Conservation (phyloP, 331 rosid species). For the Malus hybrid region DNA sequence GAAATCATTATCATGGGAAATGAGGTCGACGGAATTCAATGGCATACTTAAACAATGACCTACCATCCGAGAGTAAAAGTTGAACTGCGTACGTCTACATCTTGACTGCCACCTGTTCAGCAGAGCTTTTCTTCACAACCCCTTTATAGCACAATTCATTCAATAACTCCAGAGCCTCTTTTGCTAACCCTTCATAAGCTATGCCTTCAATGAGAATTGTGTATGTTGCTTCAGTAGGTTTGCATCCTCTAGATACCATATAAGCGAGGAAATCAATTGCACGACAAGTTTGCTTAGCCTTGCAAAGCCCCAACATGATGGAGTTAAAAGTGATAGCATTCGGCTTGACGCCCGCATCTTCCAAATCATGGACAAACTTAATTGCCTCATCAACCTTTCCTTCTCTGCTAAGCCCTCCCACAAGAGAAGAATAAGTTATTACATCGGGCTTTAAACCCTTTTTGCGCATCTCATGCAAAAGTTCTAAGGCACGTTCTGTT, state of each 20-base stretch:
- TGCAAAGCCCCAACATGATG: slow-evolving; percentile 71
- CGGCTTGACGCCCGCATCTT: slow-evolving; percentile 48
- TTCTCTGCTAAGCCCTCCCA: slow-evolving; percentile 69
- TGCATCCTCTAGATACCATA: slow-evolving; percentile 67
- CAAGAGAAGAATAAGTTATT: slow-evolving; percentile 66
- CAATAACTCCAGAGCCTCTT: slow-evolving; percentile 65
- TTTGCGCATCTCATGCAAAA: slow-evolving; percentile 61
- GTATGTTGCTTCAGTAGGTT: slow-evolving; percentile 73
- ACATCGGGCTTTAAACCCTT: slow-evolving; percentile 69
- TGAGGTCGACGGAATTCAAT: slow-evolving; percentile 19
- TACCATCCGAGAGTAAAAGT: slow-evolving; percentile 5
- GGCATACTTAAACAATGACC: slow-evolving; percentile 5
- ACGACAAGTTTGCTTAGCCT: slow-evolving; percentile 47
- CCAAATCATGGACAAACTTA: slow-evolving; percentile 53
- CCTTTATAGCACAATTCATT: slow-evolving; percentile 59
- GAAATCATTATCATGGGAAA: neutral
- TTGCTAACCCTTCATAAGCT: slow-evolving; percentile 71
- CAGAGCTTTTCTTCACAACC: slow-evolving; percentile 64
- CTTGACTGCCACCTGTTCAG: slow-evolving; percentile 48
- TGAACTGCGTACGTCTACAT: slow-evolving; percentile 25
- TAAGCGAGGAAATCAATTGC: slow-evolving; percentile 69
- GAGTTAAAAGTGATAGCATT: slow-evolving; percentile 58
- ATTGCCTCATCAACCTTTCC: slow-evolving; percentile 70
- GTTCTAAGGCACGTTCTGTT: slow-evolving; percentile 50
- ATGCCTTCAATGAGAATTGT: slow-evolving; percentile 80